Evolutionary conservation across 1,284 basidiomycete species (phyloP).

Genomic region (Trichosporon inkin): DNA sequence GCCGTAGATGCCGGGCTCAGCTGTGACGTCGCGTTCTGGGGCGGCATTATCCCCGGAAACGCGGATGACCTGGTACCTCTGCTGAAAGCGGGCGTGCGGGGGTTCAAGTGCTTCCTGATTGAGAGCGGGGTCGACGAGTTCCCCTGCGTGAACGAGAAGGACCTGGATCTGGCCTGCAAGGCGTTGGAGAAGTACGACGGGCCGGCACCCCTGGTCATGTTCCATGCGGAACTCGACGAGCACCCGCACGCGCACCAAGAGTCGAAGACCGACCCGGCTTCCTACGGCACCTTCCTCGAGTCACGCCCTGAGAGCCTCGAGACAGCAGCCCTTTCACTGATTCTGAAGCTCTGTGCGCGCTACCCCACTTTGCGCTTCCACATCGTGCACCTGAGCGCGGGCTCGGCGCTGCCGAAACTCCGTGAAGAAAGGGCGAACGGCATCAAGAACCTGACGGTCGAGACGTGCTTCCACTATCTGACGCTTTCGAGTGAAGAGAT

Average conservation of each 20-base stretch:
- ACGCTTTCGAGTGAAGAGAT: slow-evolving; percentile 52
- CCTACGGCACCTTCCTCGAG: slow-evolving; percentile 73
- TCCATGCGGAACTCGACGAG: slow-evolving; percentile 80
- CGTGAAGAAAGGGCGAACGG: slow-evolving; percentile 62
- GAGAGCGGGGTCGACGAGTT: slow-evolving; percentile 96
- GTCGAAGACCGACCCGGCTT: slow-evolving; percentile 16
- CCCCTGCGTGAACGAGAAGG: slow-evolving; percentile 69
- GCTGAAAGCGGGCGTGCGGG: slow-evolving; percentile 72
- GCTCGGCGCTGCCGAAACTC: slow-evolving; percentile 67
- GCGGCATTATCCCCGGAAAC: slow-evolving; percentile 85
- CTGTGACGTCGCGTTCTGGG: slow-evolving; percentile 90
- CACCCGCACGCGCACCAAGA: slow-evolving; percentile 16
- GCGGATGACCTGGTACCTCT: slow-evolving; percentile 56
- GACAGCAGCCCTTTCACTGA: slow-evolving; percentile 67
- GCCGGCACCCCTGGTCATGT: slow-evolving; percentile 66
- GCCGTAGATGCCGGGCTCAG: slow-evolving; percentile 55
- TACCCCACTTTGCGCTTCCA: slow-evolving; percentile 74
- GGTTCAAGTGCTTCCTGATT: slow-evolving; percentile 93
- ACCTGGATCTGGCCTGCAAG: slow-evolving; percentile 67
- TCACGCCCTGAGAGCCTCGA: slow-evolving; percentile 78
- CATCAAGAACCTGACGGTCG: slow-evolving; percentile 65
- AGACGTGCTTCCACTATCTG: slow-evolving; percentile 94
- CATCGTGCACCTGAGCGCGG: slow-evolving; percentile 86
- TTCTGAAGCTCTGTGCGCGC: slow-evolving; percentile 60
- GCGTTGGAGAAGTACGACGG: slow-evolving; percentile 53